Conservation (phyloP, 129 eudicot genomes). For the Smallanthus sonchifolius region DNA sequence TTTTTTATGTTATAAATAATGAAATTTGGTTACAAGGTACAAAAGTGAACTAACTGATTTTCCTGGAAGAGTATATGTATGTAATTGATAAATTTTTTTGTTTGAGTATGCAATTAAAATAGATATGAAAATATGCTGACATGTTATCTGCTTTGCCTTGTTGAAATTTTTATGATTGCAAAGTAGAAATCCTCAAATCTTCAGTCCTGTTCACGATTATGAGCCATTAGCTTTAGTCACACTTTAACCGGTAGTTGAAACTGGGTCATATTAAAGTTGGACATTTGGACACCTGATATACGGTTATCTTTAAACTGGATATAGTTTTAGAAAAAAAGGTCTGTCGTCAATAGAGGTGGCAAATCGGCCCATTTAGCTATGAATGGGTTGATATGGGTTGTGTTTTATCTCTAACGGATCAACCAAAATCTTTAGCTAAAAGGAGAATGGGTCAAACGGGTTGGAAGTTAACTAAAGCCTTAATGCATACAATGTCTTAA, state of each 20-base stretch:
- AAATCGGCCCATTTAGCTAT: not conserved
- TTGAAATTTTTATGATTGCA: not conserved
- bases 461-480: not conserved
- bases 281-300: not conserved
- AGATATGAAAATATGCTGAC: not conserved
- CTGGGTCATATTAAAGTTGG: not conserved
- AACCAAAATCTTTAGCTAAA: not conserved
- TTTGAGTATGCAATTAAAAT: not conserved
- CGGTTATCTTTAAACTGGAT: not conserved
- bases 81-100: not conserved
- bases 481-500: not conserved
- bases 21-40: not conserved
- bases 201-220: not conserved
- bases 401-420: not conserved
- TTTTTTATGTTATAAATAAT: not conserved
- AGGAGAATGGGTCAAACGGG: not conserved
- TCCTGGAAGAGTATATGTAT: not conserved
- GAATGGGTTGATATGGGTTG: not conserved
- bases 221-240: not conserved
- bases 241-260: not conserved
- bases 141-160: not conserved
- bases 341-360: not conserved
- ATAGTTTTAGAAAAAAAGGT: not conserved
- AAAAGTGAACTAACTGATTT: not conserved
- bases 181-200: not conserved